Evolutionary conservation across 2,329 filamentous ascomycete genomes (phyloP).

Genomic region (Graphium sp.): DNA sequence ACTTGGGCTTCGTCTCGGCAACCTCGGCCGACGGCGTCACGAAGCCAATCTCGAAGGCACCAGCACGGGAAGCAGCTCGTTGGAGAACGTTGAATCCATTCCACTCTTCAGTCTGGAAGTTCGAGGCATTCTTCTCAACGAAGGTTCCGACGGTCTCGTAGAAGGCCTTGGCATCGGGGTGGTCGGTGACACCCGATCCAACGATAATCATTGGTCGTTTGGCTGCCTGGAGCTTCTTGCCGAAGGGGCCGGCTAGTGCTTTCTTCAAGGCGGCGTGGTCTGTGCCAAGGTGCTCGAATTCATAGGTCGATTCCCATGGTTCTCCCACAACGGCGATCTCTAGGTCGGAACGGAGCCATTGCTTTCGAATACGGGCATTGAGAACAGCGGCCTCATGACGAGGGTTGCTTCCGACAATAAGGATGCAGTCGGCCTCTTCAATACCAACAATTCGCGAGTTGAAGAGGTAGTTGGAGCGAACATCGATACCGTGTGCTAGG

Average conservation of each 20-base stretch:
- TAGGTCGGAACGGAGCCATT: constrained; percentile 90
- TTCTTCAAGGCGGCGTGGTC: constrained; percentile 70
- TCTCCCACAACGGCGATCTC: constrained; percentile 86
- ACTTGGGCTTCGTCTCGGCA: constrained; percentile 76
- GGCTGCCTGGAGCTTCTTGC: constrained; percentile 76
- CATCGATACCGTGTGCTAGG: constrained; percentile 79
- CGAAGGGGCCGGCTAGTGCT: constrained; percentile 71
- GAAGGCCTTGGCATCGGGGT: constrained; percentile 78
- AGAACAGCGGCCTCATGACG: constrained; percentile 88
- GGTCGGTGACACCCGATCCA: constrained; percentile 81
- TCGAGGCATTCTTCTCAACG: constrained; percentile 81
- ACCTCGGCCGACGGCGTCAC: constrained; percentile 69
- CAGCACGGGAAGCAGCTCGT: constrained; percentile 77
- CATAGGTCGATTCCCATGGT: constrained; percentile 84
- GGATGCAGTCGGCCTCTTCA: constrained; percentile 81
- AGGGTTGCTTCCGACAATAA: constrained; percentile 89
- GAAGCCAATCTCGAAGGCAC: constrained; percentile 93
- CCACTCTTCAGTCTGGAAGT: constrained; percentile 82
- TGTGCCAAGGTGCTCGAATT: constrained; percentile 77
- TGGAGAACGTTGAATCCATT: constrained; percentile 97
- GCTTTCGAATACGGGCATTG: constrained; percentile 93
- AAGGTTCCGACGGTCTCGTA: constrained; percentile 84
- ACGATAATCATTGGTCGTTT: constrained; percentile 95
- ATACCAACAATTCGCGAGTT: constrained; percentile 91
- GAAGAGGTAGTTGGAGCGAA: constrained; percentile 90